Percentiles rank a stretch among this genome's conserved stretches.
phyloP scores from a whole-genome alignment of 371 early-diverging fungal genomes.

The Mucor sp. region DNA sequence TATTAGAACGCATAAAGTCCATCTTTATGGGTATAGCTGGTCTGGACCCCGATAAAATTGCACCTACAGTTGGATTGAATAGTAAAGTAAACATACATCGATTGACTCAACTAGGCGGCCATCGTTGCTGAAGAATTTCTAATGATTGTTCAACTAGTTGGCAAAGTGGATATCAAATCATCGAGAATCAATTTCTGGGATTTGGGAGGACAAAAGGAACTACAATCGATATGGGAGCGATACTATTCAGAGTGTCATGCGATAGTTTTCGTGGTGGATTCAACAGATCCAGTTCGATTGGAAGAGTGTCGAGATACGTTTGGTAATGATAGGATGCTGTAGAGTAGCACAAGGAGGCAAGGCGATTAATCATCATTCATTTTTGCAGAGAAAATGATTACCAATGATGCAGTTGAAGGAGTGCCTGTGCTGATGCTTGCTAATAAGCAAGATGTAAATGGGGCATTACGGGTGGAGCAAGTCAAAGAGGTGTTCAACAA shows the following conservation, averaged over 20 bases:
- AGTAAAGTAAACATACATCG: conserved; percentile 46
- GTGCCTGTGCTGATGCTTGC: conserved; percentile 93
- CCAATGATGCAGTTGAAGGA: conserved; percentile 76
- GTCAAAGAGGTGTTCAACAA: conserved; percentile 92
- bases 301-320: conserved; percentile 81
- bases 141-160: conserved; percentile 54
- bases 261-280: conserved; percentile 92
- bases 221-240: conserved; percentile 90
- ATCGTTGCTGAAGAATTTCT: not conserved
- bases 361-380: not conserved
- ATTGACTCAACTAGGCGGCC: not conserved
- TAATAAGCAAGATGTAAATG: conserved; percentile 88
- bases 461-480: conserved; percentile 77
- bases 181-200: conserved; percentile 90
- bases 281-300: conserved; percentile 77
- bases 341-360: not conserved
- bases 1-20: conserved; percentile 30
- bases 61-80: conserved; percentile 95
- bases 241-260: conserved; percentile 96
- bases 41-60: conserved; percentile 86
- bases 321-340: conserved; percentile 52
- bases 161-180: conserved; percentile 71
- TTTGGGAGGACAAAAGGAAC: conserved; percentile 90
- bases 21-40: conserved; percentile 48
- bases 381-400: conserved; percentile 70